Conservation (phyloP, 2,329 filamentous ascomycete genomes). For the Metarhizium rileyi region DNA sequence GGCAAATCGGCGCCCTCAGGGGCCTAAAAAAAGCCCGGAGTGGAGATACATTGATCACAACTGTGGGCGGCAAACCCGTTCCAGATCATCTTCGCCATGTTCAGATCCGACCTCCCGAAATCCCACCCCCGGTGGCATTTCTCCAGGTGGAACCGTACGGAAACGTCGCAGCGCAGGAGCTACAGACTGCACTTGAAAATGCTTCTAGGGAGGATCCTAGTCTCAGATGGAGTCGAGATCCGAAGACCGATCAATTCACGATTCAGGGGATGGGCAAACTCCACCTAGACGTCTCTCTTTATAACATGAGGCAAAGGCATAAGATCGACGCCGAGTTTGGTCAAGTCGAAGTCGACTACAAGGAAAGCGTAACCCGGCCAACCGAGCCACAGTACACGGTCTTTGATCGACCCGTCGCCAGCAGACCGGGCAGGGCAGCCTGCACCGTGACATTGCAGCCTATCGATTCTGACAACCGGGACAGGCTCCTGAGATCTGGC, state of each 20-base stretch:
- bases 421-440: constrained; percentile 67
- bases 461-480: constrained; percentile 32
- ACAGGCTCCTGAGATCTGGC: constrained; percentile 30
- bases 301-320: constrained; percentile 80
- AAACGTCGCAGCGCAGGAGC: constrained; percentile 66
- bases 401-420: constrained; percentile 72
- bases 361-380: constrained; percentile 61
- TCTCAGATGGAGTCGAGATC: constrained; percentile 71
- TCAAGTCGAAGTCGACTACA: constrained; percentile 89
- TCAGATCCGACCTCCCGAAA: constrained; percentile 77
- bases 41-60: constrained; percentile 81
- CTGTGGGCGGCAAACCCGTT: constrained; percentile 51
- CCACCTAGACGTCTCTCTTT: constrained; percentile 85
- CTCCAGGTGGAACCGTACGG: constrained; percentile 81
- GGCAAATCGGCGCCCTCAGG: constrained; percentile 88
- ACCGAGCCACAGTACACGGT: constrained; percentile 49
- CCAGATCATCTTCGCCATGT: constrained; percentile 61
- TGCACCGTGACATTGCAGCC: constrained; percentile 63
- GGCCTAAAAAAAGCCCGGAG: constrained; percentile 88
- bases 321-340: constrained; percentile 82
- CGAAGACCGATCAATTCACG: constrained; percentile 87
- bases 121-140: constrained; percentile 92
- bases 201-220: constrained; percentile 89
- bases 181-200: constrained; percentile 66
- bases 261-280: constrained; percentile 94